phyloP scores from a whole-genome alignment of 495 filamentous ascomycete species.

The Schizothecium vesticola region DNA sequence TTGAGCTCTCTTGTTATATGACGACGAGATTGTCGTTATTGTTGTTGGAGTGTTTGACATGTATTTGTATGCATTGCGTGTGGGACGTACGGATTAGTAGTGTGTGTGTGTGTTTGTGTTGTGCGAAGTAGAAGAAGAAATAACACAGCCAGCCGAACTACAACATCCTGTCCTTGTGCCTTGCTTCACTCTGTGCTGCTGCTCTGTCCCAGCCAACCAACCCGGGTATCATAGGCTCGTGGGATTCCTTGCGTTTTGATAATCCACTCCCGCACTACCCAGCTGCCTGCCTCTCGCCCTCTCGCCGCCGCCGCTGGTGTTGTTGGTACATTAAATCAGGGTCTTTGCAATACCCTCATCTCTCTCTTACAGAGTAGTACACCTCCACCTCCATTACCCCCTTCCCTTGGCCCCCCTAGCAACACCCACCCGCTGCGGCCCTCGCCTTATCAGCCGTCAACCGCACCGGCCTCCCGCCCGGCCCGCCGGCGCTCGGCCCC shows the following conservation, averaged over 20 bases:
- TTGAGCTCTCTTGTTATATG: too few relatives aligned
- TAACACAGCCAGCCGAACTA: not conserved
- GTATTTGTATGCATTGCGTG: not conserved
- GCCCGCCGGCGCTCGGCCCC: slow-evolving; percentile 44
- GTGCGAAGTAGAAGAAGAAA: not conserved
- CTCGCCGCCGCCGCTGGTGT: not conserved
- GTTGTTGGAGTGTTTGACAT: not conserved
- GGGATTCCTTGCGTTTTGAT: not conserved
- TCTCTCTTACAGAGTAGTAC: not conserved
- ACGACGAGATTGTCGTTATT: not conserved
- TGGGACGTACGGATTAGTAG: not conserved
- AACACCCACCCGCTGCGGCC: slow-evolving; percentile 27
- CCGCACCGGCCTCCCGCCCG: slow-evolving; percentile 41
- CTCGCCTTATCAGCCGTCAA: slow-evolving; percentile 29
- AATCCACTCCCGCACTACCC: not conserved
- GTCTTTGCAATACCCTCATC: not conserved
- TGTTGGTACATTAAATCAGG: not conserved
- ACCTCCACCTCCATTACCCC: not conserved
- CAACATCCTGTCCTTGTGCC: not conserved
- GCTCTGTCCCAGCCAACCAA: not conserved
- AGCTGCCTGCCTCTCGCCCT: not conserved
- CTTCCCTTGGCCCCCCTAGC: slow-evolving; percentile 8
- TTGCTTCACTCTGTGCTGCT: not conserved
- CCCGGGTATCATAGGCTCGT: not conserved
- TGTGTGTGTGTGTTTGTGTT: not conserved